Evolutionary conservation across 345 rosid species (phyloP).

Genomic region (Boechera stricta): DNA sequence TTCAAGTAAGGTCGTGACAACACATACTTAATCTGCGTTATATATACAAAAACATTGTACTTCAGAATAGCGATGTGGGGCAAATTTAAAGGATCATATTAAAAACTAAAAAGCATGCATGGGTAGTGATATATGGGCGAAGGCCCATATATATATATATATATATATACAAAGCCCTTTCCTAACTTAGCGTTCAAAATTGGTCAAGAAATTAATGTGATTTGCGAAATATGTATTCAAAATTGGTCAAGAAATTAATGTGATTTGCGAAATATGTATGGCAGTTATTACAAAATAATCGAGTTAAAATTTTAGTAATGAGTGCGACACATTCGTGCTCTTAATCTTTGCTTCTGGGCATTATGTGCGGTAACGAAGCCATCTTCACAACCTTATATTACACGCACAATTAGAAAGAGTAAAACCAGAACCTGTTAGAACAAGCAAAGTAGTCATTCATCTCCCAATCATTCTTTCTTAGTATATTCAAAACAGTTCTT

Average conservation of each 20-base stretch:
- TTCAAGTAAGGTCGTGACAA: neutral
- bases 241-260: neutral
- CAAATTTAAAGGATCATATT: neutral
- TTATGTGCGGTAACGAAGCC: neutral
- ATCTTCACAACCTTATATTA: neutral
- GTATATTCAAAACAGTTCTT: neutral
- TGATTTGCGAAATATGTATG: neutral
- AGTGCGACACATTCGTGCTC: neutral
- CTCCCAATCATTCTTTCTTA: neutral
- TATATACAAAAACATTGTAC: neutral
- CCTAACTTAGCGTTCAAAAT: neutral
- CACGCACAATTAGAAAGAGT: neutral
- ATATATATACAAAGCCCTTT: neutral
- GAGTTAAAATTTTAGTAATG: too few species aligned
- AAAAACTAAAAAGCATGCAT: too few species aligned
- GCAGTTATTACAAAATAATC: too few species aligned
- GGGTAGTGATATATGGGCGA: neutral
- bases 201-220: neutral
- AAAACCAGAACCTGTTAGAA: neutral
- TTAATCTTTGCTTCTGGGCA: neutral
- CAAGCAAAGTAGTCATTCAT: neutral
- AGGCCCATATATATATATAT: neutral
- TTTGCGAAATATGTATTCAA: neutral
- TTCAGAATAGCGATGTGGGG: neutral
- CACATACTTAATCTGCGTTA: fast-evolving